phyloP scores from a whole-genome alignment of 2,329 filamentous ascomycete species.

The Cytospora leucostoma region DNA sequence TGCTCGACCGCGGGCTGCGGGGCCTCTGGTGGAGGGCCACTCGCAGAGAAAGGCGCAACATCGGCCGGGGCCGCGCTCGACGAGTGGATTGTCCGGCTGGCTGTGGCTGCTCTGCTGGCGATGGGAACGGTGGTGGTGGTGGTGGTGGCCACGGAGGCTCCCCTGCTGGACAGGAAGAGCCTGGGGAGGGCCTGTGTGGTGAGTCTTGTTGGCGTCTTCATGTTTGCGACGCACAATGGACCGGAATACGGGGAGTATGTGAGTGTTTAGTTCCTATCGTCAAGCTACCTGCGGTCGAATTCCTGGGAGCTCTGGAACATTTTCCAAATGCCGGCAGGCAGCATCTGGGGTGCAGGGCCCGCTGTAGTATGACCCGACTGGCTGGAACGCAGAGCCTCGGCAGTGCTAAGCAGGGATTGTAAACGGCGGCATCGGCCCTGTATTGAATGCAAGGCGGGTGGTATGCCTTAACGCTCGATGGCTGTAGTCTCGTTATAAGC shows the following conservation, averaged over 20 bases:
- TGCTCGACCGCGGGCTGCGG: constrained; percentile 48
- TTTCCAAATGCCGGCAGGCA: constrained; percentile 4
- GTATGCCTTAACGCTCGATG: no score
- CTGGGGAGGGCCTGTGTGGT: constrained; percentile 8
- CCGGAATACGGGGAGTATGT: neutral
- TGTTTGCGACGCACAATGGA: neutral
- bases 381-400: neutral
- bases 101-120: neutral
- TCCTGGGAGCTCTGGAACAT: neutral
- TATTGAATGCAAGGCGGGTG: neutral
- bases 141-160: neutral
- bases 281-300: neutral
- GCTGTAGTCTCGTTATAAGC: no score
- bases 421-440: neutral
- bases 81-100: constrained; percentile 30
- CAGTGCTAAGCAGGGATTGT: neutral
- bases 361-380: constrained; percentile 4
- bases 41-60: constrained; percentile 55
- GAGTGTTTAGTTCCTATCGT: neutral
- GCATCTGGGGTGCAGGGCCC: constrained; percentile 7
- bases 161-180: constrained; percentile 1
- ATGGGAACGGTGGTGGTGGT: neutral
- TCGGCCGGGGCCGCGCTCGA: constrained; percentile 44
- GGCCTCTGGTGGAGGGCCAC: constrained; percentile 60
- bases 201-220: constrained; percentile 20